These are phyloP conservation scores for Tricholoma sp. DNA, from an alignment of 768 basidiomycete species.

Conservation along the genomic window DNA sequence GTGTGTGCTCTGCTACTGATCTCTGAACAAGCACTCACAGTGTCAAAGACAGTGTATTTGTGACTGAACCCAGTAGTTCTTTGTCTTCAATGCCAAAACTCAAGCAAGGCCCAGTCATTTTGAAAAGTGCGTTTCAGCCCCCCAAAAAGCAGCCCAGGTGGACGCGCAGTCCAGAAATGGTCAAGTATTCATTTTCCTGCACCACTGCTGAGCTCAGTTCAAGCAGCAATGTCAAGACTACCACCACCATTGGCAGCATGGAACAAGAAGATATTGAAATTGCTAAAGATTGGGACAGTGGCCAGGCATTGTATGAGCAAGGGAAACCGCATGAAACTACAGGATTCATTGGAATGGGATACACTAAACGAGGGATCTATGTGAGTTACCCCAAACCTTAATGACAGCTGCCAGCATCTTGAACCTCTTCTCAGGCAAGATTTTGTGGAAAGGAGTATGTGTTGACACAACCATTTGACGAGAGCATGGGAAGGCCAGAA, in stretches of 20 bases:
- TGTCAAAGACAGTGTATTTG: background rate
- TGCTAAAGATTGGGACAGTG: background rate
- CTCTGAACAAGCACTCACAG: background rate
- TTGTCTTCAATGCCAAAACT: background rate
- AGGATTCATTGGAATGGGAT: background rate
- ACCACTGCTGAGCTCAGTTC: background rate
- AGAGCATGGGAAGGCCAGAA: background rate
- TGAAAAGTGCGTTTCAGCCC: background rate
- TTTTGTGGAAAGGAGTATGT: background rate
- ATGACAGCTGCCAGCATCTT: background rate
- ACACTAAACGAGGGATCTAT: background rate
- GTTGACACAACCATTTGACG: slow-evolving; percentile 4
- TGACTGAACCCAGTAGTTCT: background rate
- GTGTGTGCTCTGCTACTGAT: background rate
- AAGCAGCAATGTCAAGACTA: background rate
- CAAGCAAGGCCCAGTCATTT: background rate
- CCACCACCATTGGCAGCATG: no score
- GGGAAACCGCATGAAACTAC: background rate
- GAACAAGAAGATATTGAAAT: no score
- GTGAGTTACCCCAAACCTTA: background rate
- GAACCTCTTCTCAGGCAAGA: background rate
- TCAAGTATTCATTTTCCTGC: background rate
- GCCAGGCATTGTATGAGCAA: no score
- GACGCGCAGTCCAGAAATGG: background rate
- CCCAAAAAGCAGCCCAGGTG: background rate